These are phyloP conservation scores for Coniella vitis DNA, from an alignment of 2,329 filamentous ascomycete genomes.

Conservation along the genomic window DNA sequence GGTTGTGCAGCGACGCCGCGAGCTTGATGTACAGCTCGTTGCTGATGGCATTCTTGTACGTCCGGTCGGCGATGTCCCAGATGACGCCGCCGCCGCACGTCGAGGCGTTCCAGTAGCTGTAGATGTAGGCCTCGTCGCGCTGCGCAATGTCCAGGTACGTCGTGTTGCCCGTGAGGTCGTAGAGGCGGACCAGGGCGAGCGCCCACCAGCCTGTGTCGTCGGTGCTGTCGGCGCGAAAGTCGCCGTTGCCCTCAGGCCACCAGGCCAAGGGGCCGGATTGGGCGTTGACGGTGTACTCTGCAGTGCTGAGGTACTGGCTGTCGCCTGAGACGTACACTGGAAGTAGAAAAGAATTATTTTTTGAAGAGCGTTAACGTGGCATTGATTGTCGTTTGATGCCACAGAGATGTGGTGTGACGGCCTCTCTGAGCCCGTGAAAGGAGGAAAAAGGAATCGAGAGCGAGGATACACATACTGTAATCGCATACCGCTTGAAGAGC, in stretches of 20 bases:
- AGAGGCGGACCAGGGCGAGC: conserved; percentile 49
- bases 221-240: conserved; percentile 33
- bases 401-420: no score
- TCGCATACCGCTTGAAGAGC: conserved; percentile 30
- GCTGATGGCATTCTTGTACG: conserved; percentile 47
- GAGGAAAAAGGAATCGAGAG: no score
- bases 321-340: conserved; percentile 23
- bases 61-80: conserved; percentile 44
- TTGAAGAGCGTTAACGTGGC: no score
- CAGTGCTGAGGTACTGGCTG: conserved; percentile 24
- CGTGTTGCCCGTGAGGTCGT: conserved; percentile 44
- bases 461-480: conserved; percentile 24
- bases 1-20: conserved; percentile 46
- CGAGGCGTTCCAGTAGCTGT: conserved; percentile 36
- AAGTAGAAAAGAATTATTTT: no score
- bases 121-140: conserved; percentile 50
- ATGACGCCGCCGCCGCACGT: conserved; percentile 49
- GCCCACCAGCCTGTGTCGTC: conserved; percentile 62
- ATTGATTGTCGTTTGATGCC: background rate
- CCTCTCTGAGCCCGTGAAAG: background rate
- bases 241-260: conserved; percentile 31
- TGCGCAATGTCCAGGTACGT: conserved; percentile 48
- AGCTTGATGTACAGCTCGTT: conserved; percentile 53
- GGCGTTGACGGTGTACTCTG: conserved; percentile 25
- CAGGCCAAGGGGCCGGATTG: conserved; percentile 27